Percentiles rank a stretch among this genome's conserved stretches.
These are phyloP conservation scores for Ambrosia trifida DNA, from an alignment of 129 eudicot species.

Conservation along the genomic window DNA sequence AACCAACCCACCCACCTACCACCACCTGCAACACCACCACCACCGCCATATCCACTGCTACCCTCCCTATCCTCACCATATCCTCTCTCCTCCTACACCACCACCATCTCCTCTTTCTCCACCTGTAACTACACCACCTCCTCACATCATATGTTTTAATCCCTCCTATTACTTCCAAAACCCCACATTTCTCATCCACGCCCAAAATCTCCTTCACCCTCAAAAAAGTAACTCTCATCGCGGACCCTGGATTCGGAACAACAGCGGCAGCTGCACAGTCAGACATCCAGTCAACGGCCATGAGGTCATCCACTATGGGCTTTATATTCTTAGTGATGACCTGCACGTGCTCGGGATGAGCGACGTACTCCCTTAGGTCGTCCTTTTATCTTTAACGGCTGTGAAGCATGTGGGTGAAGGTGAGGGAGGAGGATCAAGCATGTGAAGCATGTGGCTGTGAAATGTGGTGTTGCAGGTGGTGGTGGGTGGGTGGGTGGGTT, in stretches of 20 bases:
- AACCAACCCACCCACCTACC: too few relatives aligned
- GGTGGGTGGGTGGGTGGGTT: too few relatives aligned
- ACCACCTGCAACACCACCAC: too few relatives aligned
- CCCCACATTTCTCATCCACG: slow-evolving; percentile 44
- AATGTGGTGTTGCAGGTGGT: too few relatives aligned
- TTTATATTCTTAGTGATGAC: slow-evolving; percentile 41
- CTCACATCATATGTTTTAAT: too few relatives aligned
- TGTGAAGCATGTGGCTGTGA: too few relatives aligned
- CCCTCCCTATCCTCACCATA: too few relatives aligned
- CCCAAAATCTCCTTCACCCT: slow-evolving; percentile 58
- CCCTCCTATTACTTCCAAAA: slow-evolving; percentile 53
- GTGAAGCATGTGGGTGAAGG: slow-evolving; percentile 91
- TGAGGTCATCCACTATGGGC: slow-evolving; percentile 64
- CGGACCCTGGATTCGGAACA: slow-evolving; percentile 51
- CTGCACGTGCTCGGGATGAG: slow-evolving; percentile 55
- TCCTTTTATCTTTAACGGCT: slow-evolving; percentile 58
- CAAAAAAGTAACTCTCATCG: slow-evolving; percentile 53
- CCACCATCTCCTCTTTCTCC: too few relatives aligned
- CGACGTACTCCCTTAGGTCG: slow-evolving; percentile 46
- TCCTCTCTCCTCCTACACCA: too few relatives aligned
- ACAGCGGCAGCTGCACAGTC: slow-evolving; percentile 43
- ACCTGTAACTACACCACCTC: too few relatives aligned
- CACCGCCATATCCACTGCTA: too few relatives aligned
- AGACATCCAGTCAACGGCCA: slow-evolving; percentile 80
- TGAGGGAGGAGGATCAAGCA: slow-evolving; percentile 43